Percentiles rank a stretch among this genome's conserved stretches.
phyloP scores from a whole-genome alignment of 2,329 filamentous ascomycete genomes.

The Purpureocillium takamizusanense region DNA sequence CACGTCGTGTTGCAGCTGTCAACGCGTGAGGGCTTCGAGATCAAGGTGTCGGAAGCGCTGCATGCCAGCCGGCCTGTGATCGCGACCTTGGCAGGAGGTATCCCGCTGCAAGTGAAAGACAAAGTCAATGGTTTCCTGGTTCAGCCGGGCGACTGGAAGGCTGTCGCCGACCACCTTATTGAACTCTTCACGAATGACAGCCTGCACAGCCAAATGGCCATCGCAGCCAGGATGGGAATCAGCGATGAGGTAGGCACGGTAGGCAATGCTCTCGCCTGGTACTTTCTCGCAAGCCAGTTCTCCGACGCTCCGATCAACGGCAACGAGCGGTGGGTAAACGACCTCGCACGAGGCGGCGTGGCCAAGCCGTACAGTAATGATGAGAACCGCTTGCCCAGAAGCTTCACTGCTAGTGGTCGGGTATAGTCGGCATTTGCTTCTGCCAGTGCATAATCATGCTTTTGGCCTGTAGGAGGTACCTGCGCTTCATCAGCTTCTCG shows the following conservation, averaged over 20 bases:
- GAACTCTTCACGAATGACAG: constrained; percentile 56
- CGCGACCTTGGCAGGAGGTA: constrained; percentile 67
- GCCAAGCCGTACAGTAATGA: no score
- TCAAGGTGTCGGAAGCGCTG: constrained; percentile 77
- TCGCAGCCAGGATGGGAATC: constrained; percentile 55
- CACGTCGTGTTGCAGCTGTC: constrained; percentile 71
- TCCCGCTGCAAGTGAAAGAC: constrained; percentile 68
- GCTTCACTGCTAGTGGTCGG: no score
- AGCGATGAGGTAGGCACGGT: constrained; percentile 78
- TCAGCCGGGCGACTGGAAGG: constrained; percentile 57
- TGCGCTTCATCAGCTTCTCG: no score
- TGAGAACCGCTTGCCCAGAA: no score
- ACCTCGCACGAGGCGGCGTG: no score
- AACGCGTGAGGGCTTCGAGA: constrained; percentile 75
- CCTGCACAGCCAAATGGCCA: constrained; percentile 57
- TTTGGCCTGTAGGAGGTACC: no score
- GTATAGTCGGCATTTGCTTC: no score
- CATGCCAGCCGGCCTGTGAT: constrained; percentile 75
- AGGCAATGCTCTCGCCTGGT: constrained; percentile 67
- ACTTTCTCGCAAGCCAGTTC: constrained; percentile 52
- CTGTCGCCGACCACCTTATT: constrained; percentile 59
- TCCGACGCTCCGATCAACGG: no score
- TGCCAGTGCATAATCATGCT: no score
- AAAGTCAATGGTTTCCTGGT: constrained; percentile 67
- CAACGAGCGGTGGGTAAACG: no score